Conservation (phyloP, 2,329 filamentous ascomycete genomes). For the Colletotrichum abscissum region DNA sequence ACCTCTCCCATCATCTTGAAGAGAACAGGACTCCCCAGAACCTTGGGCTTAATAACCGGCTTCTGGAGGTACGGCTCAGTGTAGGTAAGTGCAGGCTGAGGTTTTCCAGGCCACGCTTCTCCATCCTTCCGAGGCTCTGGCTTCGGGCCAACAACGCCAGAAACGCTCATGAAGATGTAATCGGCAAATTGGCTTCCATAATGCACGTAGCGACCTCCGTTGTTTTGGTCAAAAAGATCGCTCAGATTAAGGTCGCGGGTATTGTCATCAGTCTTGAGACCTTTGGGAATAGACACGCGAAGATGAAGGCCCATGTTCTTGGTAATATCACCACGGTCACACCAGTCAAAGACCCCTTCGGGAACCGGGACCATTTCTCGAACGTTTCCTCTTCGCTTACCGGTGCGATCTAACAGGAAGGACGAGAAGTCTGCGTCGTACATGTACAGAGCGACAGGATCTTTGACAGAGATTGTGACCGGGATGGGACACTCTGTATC, state of each 20-base stretch:
- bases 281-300: neutral
- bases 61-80: neutral
- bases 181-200: conserved; percentile 10
- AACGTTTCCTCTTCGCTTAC: neutral
- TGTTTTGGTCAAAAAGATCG: neutral
- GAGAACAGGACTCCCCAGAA: neutral
- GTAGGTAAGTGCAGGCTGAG: neutral
- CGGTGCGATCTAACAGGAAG: neutral
- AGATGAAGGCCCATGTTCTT: neutral
- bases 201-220: neutral
- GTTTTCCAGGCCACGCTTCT: neutral
- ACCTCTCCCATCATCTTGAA: neutral
- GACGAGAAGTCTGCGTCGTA: neutral
- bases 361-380: neutral
- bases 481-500: neutral
- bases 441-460: neutral
- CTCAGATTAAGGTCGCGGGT: neutral
- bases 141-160: neutral
- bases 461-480: neutral
- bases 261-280: neutral
- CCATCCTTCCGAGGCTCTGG: neutral
- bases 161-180: conserved; percentile 1
- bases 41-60: neutral
- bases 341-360: neutral
- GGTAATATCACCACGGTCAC: conserved; percentile 5